Evolutionary conservation across 352 stramenopile genomes (phyloP).

Genomic region (Phytophthora europaea): DNA sequence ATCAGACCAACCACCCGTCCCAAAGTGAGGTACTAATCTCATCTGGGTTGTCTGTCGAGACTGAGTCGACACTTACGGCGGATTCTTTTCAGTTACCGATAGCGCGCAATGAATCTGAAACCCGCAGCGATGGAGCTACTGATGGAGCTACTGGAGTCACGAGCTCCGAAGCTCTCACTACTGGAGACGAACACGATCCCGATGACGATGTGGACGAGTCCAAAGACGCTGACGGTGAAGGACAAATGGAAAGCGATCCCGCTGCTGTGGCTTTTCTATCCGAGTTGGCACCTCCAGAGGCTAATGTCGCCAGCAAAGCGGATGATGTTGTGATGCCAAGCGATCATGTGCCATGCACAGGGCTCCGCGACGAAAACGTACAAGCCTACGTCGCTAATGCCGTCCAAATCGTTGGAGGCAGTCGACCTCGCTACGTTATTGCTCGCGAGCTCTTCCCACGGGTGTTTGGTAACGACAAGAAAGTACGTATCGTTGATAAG

Average conservation of each 20-base stretch:
- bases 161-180: neutral
- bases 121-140: neutral
- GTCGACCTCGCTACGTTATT: conserved; percentile 84
- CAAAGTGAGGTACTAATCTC: conserved; percentile 9
- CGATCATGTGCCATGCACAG: conserved; percentile 64
- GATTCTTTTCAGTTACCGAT: conserved; percentile 13
- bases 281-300: conserved; percentile 20
- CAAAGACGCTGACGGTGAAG: conserved; percentile 19
- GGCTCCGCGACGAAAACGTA: conserved; percentile 72
- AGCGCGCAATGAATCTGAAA: conserved; percentile 11
- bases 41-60: conserved; percentile 5
- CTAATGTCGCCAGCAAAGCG: conserved; percentile 13
- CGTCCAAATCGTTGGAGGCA: conserved; percentile 79
- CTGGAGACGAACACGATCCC: conserved; percentile 3
- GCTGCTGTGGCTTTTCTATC: conserved; percentile 41
- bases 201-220: conserved; percentile 15
- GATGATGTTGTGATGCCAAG: conserved; percentile 33
- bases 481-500: conserved; percentile 74
- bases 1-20: conserved; percentile 9
- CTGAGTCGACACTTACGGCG: conserved; percentile 20
- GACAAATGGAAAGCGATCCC: conserved; percentile 32
- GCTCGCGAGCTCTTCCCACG: conserved; percentile 79
- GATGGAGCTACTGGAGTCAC: neutral
- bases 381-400: conserved; percentile 70
- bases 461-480: conserved; percentile 62